Evolutionary conservation across 169 alveolate genomes (phyloP).

Genomic region (Eimeria nieschulzi): DNA sequence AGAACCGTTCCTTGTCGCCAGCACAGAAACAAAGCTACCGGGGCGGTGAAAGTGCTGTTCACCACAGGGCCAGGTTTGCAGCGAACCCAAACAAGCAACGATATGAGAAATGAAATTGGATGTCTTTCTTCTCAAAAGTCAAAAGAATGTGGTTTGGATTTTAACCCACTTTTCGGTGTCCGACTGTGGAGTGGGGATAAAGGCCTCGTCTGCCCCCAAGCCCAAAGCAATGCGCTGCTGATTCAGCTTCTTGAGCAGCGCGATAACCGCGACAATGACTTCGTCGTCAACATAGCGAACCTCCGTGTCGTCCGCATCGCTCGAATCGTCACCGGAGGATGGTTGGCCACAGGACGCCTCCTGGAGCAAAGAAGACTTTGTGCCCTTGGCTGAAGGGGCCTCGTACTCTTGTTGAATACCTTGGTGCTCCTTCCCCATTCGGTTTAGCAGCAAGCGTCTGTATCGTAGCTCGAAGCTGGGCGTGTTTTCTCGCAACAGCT

Average conservation of each 20-base stretch:
- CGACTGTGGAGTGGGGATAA: slow-evolving; percentile 38
- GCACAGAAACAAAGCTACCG: too few species aligned
- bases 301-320: slow-evolving; percentile 66
- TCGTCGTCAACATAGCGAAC: slow-evolving; percentile 65
- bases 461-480: slow-evolving; percentile 58
- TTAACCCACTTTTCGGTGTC: slow-evolving; percentile 31
- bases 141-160: too few species aligned
- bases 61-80: too few species aligned
- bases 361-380: background rate
- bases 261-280: slow-evolving; percentile 60
- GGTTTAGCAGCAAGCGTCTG: slow-evolving; percentile 50
- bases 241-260: slow-evolving; percentile 31
- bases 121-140: too few species aligned
- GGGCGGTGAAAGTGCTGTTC: too few species aligned
- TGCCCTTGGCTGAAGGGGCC: slow-evolving; percentile 16
- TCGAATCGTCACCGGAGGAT: slow-evolving; percentile 31
- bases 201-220: slow-evolving; percentile 62
- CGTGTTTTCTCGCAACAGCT: slow-evolving; percentile 40
- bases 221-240: slow-evolving; percentile 47
- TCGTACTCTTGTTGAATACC: slow-evolving; percentile 60
- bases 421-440: slow-evolving; percentile 59
- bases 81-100: too few species aligned
- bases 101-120: too few species aligned
- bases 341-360: background rate
- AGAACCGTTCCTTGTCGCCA: too few species aligned